These are phyloP conservation scores for Kodamaea kaohsiungensis DNA, from an alignment of 805 yeast genomes.

Conservation along the genomic window DNA sequence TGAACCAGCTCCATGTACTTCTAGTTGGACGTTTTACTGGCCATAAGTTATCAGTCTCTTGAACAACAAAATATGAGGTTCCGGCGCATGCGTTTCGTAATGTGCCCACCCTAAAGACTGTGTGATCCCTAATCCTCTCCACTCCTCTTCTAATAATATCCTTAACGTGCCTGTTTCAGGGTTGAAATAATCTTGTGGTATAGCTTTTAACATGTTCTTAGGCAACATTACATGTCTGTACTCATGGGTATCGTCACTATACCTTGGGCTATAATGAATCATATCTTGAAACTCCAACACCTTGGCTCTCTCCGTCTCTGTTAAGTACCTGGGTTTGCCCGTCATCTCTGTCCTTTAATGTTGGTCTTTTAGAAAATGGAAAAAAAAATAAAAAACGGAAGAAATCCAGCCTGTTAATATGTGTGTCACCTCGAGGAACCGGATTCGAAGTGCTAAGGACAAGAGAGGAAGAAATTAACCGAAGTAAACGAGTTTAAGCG, in stretches of 20 bases:
- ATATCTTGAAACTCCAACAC: conserved; percentile 89
- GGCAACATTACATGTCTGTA: conserved; percentile 98
- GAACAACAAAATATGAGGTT: conserved; percentile 92
- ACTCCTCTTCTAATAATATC: conserved; percentile 89
- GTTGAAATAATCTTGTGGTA: conserved; percentile 92
- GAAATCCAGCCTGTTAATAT: neutral
- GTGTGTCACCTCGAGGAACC: neutral
- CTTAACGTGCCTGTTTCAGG: conserved; percentile 92
- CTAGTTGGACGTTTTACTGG: conserved; percentile 21
- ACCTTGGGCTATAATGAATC: conserved; percentile 92
- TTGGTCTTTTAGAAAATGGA: neutral
- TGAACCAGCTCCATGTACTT: neutral
- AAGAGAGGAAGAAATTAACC: neutral
- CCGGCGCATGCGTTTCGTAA: conserved; percentile 97
- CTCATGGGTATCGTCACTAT: conserved; percentile 89
- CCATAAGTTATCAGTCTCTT: conserved; percentile 62
- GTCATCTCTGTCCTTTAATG: neutral
- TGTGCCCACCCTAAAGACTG: conserved; percentile 98
- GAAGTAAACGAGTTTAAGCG: neutral
- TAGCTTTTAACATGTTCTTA: conserved; percentile 88
- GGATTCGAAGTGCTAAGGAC: neutral
- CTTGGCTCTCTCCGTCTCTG: conserved; percentile 81
- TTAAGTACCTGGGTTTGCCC: conserved; percentile 67
- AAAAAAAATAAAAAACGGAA: neutral
- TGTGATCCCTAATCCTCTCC: conserved; percentile 98